Evolutionary conservation across 805 yeast species (phyloP), one percentile per base, ranked within the genome.

Genomic region (Lachancea dasiensis): DNA sequence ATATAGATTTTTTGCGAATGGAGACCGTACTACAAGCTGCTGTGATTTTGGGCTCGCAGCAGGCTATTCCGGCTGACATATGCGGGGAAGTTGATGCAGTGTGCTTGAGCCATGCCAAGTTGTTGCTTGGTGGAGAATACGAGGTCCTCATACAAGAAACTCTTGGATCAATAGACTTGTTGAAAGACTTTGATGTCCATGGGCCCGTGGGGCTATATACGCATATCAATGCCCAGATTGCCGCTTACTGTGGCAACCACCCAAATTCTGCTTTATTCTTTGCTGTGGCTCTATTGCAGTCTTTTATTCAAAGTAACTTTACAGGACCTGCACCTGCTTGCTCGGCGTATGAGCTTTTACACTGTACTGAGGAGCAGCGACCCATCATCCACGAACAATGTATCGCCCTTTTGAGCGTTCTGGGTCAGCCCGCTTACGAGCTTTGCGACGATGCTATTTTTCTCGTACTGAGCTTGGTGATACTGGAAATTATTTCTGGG

Each of bases 341-440:
- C 16, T 60, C 58, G 3, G 48, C 69, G 4, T 50, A 51, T 24
- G 52, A 62, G n/a, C 33, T 51, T n/a, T 50, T 64, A 2, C 56
- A 52, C 15, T 34, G 31, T 35, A 32, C 43, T 1, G 38, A 39
- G 1, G 28, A 25, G 25, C 7, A 35, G 23, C 35, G 26, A 16
- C 28, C 37, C 17, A n/a, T 40, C 26, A 27, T 27, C 25, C 72
- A 24, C 10, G 35, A 32, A 17, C 16, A 33, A 14, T 38, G 48
- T 7, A 50, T 74, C 10, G 57, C 53, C 22, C 53, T 68, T 1
- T 63, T 83, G 29, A 55, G 67, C 8, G 57, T 76, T 2, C 78
- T 76, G 47, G 95, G 95, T 7, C 86, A 82, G 53, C 66, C 71
- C 3, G 81, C 87, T 0, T 85, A 86, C 50, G 77, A 72, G 38